A percentile compares a stretch with the other conserved stretches of the same genome.
Evolutionary conservation across 176 grass and related monocot genomes (phyloP).

Genomic region (Ampelocalamus luodianensis): DNA sequence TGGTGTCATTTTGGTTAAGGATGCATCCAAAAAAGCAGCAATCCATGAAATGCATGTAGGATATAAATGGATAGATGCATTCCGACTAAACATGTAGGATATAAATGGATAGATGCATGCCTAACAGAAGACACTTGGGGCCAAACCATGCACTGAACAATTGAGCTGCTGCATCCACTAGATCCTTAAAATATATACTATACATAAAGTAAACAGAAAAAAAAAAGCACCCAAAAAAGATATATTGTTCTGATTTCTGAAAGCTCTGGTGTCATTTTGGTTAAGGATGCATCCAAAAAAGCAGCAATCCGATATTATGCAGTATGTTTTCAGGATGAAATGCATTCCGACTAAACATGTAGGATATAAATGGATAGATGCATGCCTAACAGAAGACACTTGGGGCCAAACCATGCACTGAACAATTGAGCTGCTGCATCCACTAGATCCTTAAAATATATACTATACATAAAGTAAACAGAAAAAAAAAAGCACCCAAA

Average conservation of each 20-base stretch:
- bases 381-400: slow-evolving; percentile 48
- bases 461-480: not conserved
- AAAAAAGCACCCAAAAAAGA: not conserved
- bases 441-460: slow-evolving; percentile 44
- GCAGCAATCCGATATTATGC: no score
- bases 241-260: not conserved
- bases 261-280: not conserved
- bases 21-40: slow-evolving; percentile 34
- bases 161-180: slow-evolving; percentile 34
- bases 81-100: not conserved
- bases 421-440: slow-evolving; percentile 32
- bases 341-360: not conserved
- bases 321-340: no score
- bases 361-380: slow-evolving; percentile 16
- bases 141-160: slow-evolving; percentile 19
- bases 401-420: slow-evolving; percentile 29
- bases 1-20: slow-evolving; percentile 2
- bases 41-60: not conserved
- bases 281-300: slow-evolving; percentile 33
- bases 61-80: slow-evolving; percentile 23
- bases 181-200: slow-evolving; percentile 37
- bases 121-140: slow-evolving; percentile 52
- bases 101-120: slow-evolving; percentile 31
- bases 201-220: not conserved
- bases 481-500: not conserved